These are phyloP conservation scores for Magnolia kwangsiensis DNA, from an alignment of 164 flowering plant genomes.

Conservation along the genomic window DNA sequence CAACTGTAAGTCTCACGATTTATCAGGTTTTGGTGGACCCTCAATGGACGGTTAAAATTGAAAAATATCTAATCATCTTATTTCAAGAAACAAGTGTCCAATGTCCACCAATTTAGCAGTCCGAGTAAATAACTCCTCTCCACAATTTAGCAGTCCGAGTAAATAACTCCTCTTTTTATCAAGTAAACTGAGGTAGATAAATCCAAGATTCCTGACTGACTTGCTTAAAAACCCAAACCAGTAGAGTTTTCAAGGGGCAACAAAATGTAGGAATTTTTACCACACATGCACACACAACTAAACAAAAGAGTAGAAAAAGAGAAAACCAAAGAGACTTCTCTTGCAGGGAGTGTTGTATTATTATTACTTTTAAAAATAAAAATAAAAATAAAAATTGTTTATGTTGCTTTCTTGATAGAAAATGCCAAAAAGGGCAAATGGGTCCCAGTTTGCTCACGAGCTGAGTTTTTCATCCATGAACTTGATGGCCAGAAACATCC, in stretches of 20 bases:
- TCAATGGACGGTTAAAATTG: too few species aligned
- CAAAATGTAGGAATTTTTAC: background rate
- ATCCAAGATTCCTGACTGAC: background rate
- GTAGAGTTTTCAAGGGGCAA: background rate
- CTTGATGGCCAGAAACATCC: background rate
- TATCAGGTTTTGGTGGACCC: too few species aligned
- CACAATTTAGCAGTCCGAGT: too few species aligned
- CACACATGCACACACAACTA: background rate
- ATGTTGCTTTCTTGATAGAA: background rate
- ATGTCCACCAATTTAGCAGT: too few species aligned
- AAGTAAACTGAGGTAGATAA: background rate
- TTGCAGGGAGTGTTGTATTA: background rate
- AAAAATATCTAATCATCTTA: too few species aligned
- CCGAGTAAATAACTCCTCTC: too few species aligned
- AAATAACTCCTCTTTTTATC: too few species aligned
- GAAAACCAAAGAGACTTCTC: background rate
- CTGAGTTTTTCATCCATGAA: background rate
- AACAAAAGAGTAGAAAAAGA: background rate
- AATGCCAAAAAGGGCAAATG: background rate
- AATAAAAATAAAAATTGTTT: too few species aligned
- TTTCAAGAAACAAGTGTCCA: too few species aligned
- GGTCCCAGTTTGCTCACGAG: conserved; percentile 2
- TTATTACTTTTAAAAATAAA: too few species aligned
- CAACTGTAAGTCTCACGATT: too few species aligned
- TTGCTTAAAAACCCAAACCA: background rate